A percentile compares a stretch with the other conserved stretches of the same genome.
Evolutionary conservation across 345 rosid species (phyloP).

Genomic region (Boechera retrofracta): DNA sequence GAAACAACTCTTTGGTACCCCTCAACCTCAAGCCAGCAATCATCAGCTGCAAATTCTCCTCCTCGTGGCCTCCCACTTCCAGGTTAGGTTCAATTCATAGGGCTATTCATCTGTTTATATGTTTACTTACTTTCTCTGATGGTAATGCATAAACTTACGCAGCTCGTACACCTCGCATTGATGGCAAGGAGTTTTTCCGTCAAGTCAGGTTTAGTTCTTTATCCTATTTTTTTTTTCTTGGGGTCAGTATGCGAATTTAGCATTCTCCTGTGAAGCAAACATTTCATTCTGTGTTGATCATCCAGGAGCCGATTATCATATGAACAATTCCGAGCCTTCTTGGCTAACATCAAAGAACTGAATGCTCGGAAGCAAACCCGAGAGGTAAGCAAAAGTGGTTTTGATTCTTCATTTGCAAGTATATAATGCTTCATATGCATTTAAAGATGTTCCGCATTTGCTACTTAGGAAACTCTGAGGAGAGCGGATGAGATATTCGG

Average conservation of each 20-base stretch:
- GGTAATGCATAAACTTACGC: background rate
- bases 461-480: slow-evolving; percentile 73
- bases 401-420: background rate
- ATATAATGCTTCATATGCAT: background rate
- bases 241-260: background rate
- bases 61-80: slow-evolving; percentile 68
- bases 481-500: slow-evolving; percentile 83
- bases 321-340: slow-evolving; percentile 86
- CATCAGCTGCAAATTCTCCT: slow-evolving; percentile 89
- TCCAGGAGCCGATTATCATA: slow-evolving; percentile 76
- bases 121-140: background rate
- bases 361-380: slow-evolving; percentile 84
- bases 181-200: slow-evolving; percentile 90
- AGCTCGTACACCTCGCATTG: slow-evolving; percentile 65
- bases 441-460: background rate
- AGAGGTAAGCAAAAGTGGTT: slow-evolving; percentile 53
- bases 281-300: slow-evolving; percentile 26
- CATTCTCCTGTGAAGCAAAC: background rate
- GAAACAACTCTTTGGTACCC: slow-evolving; percentile 55
- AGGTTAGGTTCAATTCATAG: slow-evolving; percentile 47
- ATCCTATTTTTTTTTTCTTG: background rate
- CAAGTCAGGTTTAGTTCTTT: slow-evolving; percentile 63
- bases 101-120: background rate
- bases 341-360: slow-evolving; percentile 80
- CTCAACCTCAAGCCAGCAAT: slow-evolving; percentile 84